phyloP scores from a whole-genome alignment of 192 early-diverging fungal species.

The Coemansia sp. region DNA sequence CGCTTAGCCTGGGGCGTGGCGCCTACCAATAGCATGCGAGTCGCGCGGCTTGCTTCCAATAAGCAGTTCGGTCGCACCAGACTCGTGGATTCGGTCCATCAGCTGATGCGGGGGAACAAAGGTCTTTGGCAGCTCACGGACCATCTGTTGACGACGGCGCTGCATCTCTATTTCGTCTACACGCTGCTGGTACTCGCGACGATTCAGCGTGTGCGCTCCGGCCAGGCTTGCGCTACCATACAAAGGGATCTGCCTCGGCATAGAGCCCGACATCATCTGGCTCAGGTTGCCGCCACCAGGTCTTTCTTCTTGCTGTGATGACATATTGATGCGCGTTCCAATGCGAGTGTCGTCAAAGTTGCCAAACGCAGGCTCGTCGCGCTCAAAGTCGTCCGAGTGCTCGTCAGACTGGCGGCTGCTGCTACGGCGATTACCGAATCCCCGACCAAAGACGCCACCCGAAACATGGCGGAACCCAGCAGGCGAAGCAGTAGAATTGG shows the following conservation, averaged over 20 bases:
- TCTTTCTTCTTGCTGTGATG: neutral
- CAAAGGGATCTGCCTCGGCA: conserved; percentile 52
- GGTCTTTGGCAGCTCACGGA: conserved; percentile 41
- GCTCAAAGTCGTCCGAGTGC: conserved; percentile 28
- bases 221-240: conserved; percentile 30
- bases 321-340: neutral
- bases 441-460: conserved; percentile 3
- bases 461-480: neutral
- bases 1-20: conserved; percentile 38
- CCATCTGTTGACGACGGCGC: conserved; percentile 30
- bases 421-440: neutral
- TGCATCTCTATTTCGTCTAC: conserved; percentile 38
- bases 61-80: conserved; percentile 29
- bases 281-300: conserved; percentile 24
- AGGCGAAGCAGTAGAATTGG: neutral
- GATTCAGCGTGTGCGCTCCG: conserved; percentile 29
- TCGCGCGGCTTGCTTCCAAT: conserved; percentile 54
- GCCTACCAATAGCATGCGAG: conserved; percentile 34
- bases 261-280: conserved; percentile 50
- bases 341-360: conserved; percentile 19
- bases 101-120: conserved; percentile 55
- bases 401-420: conserved; percentile 33
- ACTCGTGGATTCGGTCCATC: conserved; percentile 38
- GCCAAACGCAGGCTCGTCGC: conserved; percentile 26
- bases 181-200: conserved; percentile 28